These are phyloP conservation scores for Abelmoschus esculentus DNA, from an alignment of 345 rosid species.

Conservation along the genomic window DNA sequence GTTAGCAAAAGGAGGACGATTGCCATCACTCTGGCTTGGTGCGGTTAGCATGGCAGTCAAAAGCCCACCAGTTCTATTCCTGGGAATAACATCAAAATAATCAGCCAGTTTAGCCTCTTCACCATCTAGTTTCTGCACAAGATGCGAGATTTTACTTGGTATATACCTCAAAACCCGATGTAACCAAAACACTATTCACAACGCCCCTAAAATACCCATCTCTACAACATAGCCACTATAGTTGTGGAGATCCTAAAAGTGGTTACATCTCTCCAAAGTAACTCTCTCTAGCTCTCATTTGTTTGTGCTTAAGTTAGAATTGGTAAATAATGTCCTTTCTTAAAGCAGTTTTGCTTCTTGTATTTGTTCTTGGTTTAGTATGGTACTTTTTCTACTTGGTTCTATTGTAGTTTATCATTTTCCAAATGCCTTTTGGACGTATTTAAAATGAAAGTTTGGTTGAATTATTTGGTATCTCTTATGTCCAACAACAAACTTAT, in stretches of 20 bases:
- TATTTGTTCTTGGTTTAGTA: not conserved
- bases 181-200: too few species aligned
- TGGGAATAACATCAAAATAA: conserved; percentile 54
- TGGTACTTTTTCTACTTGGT: not conserved
- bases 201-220: too few species aligned
- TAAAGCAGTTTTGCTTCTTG: not conserved
- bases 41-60: conserved; percentile 57
- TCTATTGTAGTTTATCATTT: conserved; percentile 8
- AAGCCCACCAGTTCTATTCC: conserved; percentile 65
- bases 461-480: conserved; percentile 7
- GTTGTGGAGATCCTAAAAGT: too few species aligned
- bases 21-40: conserved; percentile 15
- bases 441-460: not conserved
- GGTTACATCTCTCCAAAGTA: too few species aligned
- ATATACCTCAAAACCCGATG: too few species aligned
- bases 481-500: not conserved
- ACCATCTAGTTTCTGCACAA: conserved; percentile 54
- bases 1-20: conserved; percentile 2
- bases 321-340: not conserved
- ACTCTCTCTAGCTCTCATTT: too few species aligned
- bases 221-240: too few species aligned
- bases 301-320: not conserved
- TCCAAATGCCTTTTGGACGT: not conserved
- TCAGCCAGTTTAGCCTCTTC: conserved; percentile 54
- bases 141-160: too few species aligned